Base-by-base conservation (phyloP, 306 rosid genomes). In the Trifolium pratense region DNA sequence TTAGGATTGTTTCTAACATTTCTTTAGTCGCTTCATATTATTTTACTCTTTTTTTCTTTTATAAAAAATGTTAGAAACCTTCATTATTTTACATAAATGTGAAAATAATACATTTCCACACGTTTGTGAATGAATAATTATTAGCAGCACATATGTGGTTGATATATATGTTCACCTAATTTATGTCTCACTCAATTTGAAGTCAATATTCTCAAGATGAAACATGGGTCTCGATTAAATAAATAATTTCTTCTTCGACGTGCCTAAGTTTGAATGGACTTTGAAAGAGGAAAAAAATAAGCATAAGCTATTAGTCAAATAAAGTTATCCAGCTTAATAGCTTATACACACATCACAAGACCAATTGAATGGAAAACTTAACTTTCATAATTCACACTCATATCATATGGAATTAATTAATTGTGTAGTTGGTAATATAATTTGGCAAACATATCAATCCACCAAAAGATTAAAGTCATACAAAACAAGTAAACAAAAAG, bases 241-340 rank as follows among this genome's bases (percentile, higher is more conserved):
- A 57, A 20, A 18, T 34, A 46, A 46, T 58, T 31, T 18, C 18
- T 16, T 2, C 49, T 31, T 76, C 74, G 17, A 29, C 26, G 8
- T 7, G 59, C 60, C 42, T 68, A 32, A 3, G 64, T 69, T 76
- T 77, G 76, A 60, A 59, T 70, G 39, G 37, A 72, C 66, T 42
- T 58, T 58, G 66, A 66, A 40, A 5, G 39, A 32, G 9, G 55
- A 45, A 76, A 49, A 45, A 76, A 49, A 21, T 32, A 21, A 14
- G 31, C 23, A 56, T 18, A 31, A 10, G 15, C 15, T 7, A 1
- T 36, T 66, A 40, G 45, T 75, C 56, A 66, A 75, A 42, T 7
- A 25, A 48, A 2, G 32, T 53, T 52, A 9, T 37, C 42, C 29
- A 9, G 6, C 32, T 26, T 26, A 26, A 26, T 26, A 1, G 5